phyloP scores from a whole-genome alignment of 2,329 filamentous ascomycete genomes.

The Lasiodiplodia theobromae region DNA sequence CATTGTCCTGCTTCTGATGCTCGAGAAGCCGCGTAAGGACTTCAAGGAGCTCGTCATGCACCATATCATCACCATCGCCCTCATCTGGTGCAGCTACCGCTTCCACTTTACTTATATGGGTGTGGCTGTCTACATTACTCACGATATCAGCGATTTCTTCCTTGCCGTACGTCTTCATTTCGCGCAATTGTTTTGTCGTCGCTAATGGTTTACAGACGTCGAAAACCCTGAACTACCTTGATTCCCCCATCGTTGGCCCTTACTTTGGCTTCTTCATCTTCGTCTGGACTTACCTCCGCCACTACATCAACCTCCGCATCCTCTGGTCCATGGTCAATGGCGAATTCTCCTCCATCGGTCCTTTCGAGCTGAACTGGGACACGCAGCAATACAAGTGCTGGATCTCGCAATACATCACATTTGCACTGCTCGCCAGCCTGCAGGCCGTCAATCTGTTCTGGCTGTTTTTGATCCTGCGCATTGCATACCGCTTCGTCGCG shows the following conservation, averaged over 20 bases:
- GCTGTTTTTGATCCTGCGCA: constrained; percentile 78
- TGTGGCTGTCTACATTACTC: constrained; percentile 89
- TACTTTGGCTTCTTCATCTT: constrained; percentile 85
- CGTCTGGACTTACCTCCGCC: constrained; percentile 88
- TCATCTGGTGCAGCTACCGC: constrained; percentile 87
- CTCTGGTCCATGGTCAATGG: constrained; percentile 74
- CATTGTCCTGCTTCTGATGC: constrained; percentile 82
- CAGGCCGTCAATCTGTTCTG: constrained; percentile 83
- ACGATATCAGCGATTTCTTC: constrained; percentile 96
- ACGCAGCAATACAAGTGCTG: constrained; percentile 79
- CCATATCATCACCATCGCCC: constrained; percentile 84
- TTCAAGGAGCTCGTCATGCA: constrained; percentile 93
- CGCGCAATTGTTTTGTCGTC: constrained; percentile 9
- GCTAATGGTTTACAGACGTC: constrained; percentile 69
- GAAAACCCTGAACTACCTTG: constrained; percentile 90
- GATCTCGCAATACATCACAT: constrained; percentile 72
- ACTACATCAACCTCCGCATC: constrained; percentile 82
- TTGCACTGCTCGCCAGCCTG: constrained; percentile 68
- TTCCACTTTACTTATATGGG: constrained; percentile 98
- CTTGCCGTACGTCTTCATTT: constrained; percentile 70
- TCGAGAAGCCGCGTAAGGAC: constrained; percentile 94
- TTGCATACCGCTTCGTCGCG: constrained; percentile 73
- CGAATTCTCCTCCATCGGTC: constrained; percentile 76
- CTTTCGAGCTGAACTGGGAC: constrained; percentile 79
- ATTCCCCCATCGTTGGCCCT: constrained; percentile 77